These are phyloP conservation scores for Lactifluus echinatus DNA, from an alignment of 768 basidiomycete species.

Conservation along the genomic window DNA sequence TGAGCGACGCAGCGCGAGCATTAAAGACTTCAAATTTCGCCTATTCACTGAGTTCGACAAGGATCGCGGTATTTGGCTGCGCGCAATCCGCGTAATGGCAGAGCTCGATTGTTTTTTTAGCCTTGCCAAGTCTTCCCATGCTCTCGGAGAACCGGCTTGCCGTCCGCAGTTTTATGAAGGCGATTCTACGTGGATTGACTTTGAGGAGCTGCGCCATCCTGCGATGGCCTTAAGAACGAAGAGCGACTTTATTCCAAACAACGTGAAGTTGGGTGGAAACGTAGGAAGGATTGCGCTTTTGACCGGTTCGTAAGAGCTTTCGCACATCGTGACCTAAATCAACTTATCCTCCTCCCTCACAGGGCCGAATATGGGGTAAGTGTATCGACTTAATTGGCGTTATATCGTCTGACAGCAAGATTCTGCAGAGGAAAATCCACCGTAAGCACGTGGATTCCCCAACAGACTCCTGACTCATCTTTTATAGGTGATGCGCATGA, in stretches of 20 bases:
- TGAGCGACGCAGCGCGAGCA: conserved; percentile 71
- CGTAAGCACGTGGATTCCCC: conserved; percentile 28
- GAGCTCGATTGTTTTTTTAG: conserved; percentile 97
- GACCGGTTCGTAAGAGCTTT: conserved; percentile 50
- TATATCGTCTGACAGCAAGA: background rate
- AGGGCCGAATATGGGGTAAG: conserved; percentile 88
- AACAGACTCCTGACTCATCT: background rate
- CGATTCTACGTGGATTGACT: conserved; percentile 75
- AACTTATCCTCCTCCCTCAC: background rate
- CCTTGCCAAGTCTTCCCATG: conserved; percentile 79
- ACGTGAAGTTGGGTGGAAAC: conserved; percentile 76
- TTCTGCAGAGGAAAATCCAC: conserved; percentile 64
- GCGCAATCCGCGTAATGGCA: conserved; percentile 76
- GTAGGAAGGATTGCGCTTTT: conserved; percentile 71
- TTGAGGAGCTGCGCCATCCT: conserved; percentile 85
- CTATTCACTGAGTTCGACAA: conserved; percentile 75
- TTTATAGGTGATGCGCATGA: conserved; percentile 82
- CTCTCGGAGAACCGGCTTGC: conserved; percentile 90
- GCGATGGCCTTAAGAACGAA: conserved; percentile 62
- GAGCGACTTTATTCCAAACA: conserved; percentile 83
- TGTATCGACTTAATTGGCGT: conserved; percentile 2
- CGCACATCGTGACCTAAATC: background rate
- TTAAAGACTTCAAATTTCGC: conserved; percentile 76
- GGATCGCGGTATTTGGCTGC: conserved; percentile 74
- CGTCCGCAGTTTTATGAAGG: conserved; percentile 81